Percentiles rank a stretch among this genome's conserved stretches.
phyloP scores from a whole-genome alignment of 305 asterid genomes.

The Rubia occidens region DNA sequence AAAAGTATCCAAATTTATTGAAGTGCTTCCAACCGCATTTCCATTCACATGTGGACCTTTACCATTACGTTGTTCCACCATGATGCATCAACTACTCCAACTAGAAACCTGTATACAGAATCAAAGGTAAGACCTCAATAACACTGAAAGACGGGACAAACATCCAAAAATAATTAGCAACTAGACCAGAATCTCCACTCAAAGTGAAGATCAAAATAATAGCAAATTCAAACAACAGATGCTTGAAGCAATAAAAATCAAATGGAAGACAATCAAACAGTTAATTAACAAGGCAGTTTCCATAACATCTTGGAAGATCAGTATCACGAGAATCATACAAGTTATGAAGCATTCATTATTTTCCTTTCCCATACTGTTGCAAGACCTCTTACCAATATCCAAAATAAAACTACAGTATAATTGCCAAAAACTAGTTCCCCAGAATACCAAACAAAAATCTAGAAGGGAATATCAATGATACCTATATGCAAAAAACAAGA shows the following conservation, averaged over 20 bases:
- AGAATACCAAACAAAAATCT: neutral
- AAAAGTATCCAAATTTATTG: conserved; percentile 39
- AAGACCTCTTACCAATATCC: neutral
- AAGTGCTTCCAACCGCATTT: conserved; percentile 28
- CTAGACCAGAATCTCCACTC: neutral
- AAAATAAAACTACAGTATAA: neutral
- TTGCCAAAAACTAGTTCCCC: neutral
- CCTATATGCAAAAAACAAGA: neutral
- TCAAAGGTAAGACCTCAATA: neutral
- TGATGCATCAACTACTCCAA: conserved; percentile 9
- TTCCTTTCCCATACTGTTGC: neutral
- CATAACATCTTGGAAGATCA: neutral
- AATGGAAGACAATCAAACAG: neutral
- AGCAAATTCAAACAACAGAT: neutral
- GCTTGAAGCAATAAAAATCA: neutral
- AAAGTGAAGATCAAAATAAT: neutral
- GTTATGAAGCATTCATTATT: neutral
- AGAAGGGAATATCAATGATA: neutral
- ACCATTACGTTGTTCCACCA: conserved; percentile 35
- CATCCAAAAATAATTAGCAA: neutral
- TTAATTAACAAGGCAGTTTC: neutral
- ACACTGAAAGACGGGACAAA: neutral
- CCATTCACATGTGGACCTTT: conserved; percentile 35
- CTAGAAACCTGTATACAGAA: neutral
- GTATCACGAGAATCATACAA: neutral